These are phyloP conservation scores for Candida piceae DNA, from an alignment of 805 yeast genomes.

Conservation along the genomic window DNA sequence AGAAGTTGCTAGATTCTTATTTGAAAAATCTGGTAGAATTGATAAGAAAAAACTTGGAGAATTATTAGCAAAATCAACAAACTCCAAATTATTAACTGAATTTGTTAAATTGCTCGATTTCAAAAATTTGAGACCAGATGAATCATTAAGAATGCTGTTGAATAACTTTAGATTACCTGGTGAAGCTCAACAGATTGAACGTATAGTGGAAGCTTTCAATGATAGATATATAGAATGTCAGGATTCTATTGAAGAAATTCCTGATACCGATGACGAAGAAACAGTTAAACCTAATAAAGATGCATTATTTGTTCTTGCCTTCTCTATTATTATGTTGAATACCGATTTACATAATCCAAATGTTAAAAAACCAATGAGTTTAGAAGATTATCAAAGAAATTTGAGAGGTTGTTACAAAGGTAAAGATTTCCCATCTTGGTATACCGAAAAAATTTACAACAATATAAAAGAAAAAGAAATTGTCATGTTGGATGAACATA, in stretches of 20 bases:
- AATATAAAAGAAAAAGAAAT: conserved; percentile 84
- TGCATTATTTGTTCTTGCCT: conserved; percentile 83
- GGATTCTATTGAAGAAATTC: conserved; percentile 22
- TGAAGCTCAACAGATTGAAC: conserved; percentile 94
- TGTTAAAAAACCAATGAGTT: conserved; percentile 85
- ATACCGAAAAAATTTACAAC: conserved; percentile 70
- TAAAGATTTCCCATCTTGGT: conserved; percentile 81
- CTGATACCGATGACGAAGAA: conserved; percentile 27
- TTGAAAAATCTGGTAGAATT: conserved; percentile 71
- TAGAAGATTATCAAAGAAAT: conserved; percentile 75
- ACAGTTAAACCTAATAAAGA: conserved; percentile 74
- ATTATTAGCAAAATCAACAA: conserved; percentile 71
- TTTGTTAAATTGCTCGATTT: conserved; percentile 76
- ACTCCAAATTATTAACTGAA: conserved; percentile 49
- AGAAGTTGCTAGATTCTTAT: conserved; percentile 73
- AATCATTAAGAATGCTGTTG: conserved; percentile 77
- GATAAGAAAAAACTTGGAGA: conserved; percentile 89
- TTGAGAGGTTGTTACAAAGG: conserved; percentile 73
- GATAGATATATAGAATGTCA: conserved; percentile 64
- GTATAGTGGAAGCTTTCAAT: conserved; percentile 84
- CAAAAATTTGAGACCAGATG: conserved; percentile 78
- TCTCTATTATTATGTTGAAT: conserved; percentile 89
- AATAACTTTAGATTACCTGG: conserved; percentile 91
- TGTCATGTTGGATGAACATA: conserved; percentile 97
- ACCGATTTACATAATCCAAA: conserved; percentile 93